Evolutionary conservation across 495 filamentous ascomycete species (phyloP).

Genomic region (Penicillium steckii): DNA sequence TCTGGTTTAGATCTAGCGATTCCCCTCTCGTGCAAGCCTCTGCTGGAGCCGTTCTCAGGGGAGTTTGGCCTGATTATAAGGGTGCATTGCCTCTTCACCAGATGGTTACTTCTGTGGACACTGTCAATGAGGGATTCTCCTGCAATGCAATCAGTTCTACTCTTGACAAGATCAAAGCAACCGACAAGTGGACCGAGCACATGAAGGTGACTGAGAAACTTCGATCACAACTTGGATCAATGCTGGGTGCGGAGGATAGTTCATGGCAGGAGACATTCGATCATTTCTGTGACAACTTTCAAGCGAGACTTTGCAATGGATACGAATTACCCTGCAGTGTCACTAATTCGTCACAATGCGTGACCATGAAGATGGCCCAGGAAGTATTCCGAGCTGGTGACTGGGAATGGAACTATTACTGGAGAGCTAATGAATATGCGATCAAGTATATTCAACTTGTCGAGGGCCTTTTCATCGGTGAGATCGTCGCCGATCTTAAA

Average conservation of each 20-base stretch:
- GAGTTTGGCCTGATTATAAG: constrained; percentile 34
- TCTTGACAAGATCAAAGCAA: constrained; percentile 28
- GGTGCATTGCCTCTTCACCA: constrained; percentile 41
- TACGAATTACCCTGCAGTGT: constrained; percentile 37
- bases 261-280: constrained; percentile 41
- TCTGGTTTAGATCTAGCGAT: constrained; percentile 43
- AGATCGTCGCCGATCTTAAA: constrained; percentile 36
- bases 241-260: constrained; percentile 32
- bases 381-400: constrained; percentile 46
- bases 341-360: constrained; percentile 30
- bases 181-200: constrained; percentile 37
- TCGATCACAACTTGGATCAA: constrained; percentile 31
- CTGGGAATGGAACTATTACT: constrained; percentile 49
- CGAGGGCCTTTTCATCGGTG: constrained; percentile 41
- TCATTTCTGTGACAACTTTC: constrained; percentile 47
- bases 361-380: constrained; percentile 30
- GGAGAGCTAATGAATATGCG: constrained; percentile 36
- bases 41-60: constrained; percentile 40
- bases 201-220: constrained; percentile 31
- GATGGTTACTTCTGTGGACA: constrained; percentile 37
- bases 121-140: constrained; percentile 38
- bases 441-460: constrained; percentile 39
- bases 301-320: constrained; percentile 43
- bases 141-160: constrained; percentile 28
- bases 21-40: constrained; percentile 38